Conservation (phyloP, 2,329 filamentous ascomycete species). For the Boeremia lycopersici region DNA sequence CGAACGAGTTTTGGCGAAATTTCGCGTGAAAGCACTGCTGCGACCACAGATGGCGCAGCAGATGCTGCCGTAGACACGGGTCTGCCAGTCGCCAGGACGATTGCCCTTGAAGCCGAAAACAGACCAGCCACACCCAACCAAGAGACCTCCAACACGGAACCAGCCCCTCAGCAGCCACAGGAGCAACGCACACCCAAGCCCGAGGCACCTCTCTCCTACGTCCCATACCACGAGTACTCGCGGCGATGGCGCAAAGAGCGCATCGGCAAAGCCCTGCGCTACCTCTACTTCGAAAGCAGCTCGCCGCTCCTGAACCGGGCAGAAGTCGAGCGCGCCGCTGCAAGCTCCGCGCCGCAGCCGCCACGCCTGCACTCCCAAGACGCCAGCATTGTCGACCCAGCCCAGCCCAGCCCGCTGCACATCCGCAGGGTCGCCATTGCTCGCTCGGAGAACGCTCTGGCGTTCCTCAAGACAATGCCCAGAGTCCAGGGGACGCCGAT, state of each 20-base stretch:
- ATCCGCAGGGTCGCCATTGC: too few relatives aligned
- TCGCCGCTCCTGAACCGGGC: not conserved
- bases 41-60: not conserved
- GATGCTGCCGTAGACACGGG: not conserved
- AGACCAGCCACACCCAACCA: not conserved
- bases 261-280: not conserved
- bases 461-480: too few relatives aligned
- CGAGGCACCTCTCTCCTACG: too few relatives aligned
- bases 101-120: not conserved
- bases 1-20: constrained; percentile 18
- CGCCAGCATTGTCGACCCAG: too few relatives aligned
- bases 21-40: not conserved
- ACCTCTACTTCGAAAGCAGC: not conserved
- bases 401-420: too few relatives aligned
- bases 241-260: not conserved
- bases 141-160: not conserved
- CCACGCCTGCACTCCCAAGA: too few relatives aligned
- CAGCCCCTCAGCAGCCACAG: too few relatives aligned
- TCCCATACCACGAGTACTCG: not conserved
- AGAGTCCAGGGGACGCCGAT: too few relatives aligned
- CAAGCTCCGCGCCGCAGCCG: too few relatives aligned
- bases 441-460: too few relatives aligned
- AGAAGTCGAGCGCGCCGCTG: not conserved
- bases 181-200: too few relatives aligned
- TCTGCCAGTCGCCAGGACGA: not conserved